Base-by-base conservation (phyloP, 176 grass and related monocot genomes). In the Phragmites australis region DNA sequence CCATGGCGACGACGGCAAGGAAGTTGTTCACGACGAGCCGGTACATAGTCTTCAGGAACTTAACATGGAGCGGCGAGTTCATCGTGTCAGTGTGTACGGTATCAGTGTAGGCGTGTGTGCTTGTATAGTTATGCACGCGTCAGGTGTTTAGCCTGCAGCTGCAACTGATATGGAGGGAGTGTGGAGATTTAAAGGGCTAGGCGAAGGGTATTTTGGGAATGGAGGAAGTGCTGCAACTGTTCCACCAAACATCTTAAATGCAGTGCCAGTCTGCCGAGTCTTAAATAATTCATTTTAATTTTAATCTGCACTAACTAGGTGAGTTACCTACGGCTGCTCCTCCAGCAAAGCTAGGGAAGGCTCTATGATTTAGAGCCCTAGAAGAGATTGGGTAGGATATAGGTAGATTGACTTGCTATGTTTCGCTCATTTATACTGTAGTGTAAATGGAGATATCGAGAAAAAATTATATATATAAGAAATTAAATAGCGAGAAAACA, bases 21-120 rank as follows among this genome's bases (percentile, higher is more conserved):
- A 80, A 80, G 75, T 86, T 86, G 76, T 86, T 25, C 47, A 80
- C 68, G 58, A 80, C 68, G 47, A 73, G 39, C 3, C 21, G 18
- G 84, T 73, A 80, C 58, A 46, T 5, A 8, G 66, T 37, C 68
- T 46, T 80, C 2, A 66, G 37, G 19, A 39, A 2, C 48, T 34
- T 86, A 50, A 13, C 61, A 21, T 66, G 26, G 2, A 23, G 44
- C 0, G 16, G 21, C 61, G 61, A 17, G 60, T 17, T 41, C 76
- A 79, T 79, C 46, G 61, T 79, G 76, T 5, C 44, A 65, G 45
- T 16, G 19, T 23, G 21, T 13, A 47, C 1, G 65, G 15, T 71
- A 2, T 14, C 58, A 17, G 45, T 30, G 26, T 30, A n/a, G n/a
- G 43, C 23, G 65, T 26, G 43, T n/a, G 11, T 26, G 14, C 19